These are phyloP conservation scores for Fusarium subtropicale DNA, from an alignment of 2,329 filamentous ascomycete species.

Conservation along the genomic window DNA sequence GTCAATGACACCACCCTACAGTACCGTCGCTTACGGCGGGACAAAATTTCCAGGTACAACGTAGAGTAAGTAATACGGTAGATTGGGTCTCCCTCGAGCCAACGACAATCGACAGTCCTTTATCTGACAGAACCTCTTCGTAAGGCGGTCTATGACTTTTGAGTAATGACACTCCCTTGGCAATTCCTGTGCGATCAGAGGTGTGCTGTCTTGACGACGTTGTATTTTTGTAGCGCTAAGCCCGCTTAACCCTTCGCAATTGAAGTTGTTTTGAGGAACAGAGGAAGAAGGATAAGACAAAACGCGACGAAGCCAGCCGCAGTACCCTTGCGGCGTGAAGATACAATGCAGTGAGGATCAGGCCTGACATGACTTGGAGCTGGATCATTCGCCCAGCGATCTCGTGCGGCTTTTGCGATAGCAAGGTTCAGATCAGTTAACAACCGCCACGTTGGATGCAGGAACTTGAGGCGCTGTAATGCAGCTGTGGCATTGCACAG, in stretches of 20 bases:
- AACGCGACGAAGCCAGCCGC: background rate
- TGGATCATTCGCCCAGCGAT: slow-evolving; percentile 34
- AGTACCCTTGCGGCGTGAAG: slow-evolving; percentile 9
- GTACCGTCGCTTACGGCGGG: slow-evolving; percentile 47
- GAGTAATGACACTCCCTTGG: background rate
- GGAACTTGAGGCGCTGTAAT: slow-evolving; percentile 43
- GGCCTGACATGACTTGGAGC: slow-evolving; percentile 30
- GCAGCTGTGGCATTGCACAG: slow-evolving; percentile 31
- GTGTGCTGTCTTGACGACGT: background rate
- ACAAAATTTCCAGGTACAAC: slow-evolving; percentile 35
- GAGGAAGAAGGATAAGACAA: slow-evolving; percentile 1
- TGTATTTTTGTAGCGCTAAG: background rate
- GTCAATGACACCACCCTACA: slow-evolving; percentile 2
- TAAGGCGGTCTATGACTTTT: slow-evolving; percentile 16
- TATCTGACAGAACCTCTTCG: slow-evolving; percentile 6
- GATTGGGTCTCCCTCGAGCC: background rate
- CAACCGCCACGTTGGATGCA: slow-evolving; percentile 48
- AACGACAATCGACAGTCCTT: slow-evolving; percentile 15
- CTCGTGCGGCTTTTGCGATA: slow-evolving; percentile 28
- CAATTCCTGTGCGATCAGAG: background rate
- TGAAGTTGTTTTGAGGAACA: background rate
- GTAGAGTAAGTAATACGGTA: slow-evolving; percentile 1
- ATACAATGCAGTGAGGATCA: slow-evolving; percentile 27
- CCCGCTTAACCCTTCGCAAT: background rate
- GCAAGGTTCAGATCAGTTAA: slow-evolving; percentile 42